Percentiles rank a stretch among this genome's conserved stretches.
Evolutionary conservation across 768 basidiomycete genomes (phyloP).

Genomic region (Phylloporus sp.): DNA sequence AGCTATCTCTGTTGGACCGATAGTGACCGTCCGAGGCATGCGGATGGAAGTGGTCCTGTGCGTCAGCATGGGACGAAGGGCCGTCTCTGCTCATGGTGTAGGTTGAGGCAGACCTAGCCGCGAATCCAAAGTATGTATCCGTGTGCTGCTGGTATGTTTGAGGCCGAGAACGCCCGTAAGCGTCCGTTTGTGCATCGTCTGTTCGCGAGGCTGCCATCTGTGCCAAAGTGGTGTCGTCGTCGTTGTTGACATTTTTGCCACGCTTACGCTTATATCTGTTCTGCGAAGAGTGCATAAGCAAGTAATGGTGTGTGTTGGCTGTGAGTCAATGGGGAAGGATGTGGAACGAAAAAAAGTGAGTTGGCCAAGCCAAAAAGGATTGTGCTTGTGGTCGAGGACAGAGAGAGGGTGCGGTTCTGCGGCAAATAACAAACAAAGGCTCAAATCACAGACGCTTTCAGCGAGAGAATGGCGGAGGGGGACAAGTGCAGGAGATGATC

Average conservation of each 20-base stretch:
- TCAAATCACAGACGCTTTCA: slow-evolving; percentile 30
- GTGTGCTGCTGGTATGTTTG: slow-evolving; percentile 36
- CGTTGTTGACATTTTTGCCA: slow-evolving; percentile 47
- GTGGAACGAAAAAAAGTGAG: slow-evolving; percentile 26
- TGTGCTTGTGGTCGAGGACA: slow-evolving; percentile 23
- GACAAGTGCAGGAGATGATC: slow-evolving; percentile 15
- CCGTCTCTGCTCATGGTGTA: slow-evolving; percentile 51
- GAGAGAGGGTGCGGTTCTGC: slow-evolving; percentile 16
- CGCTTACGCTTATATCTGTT: slow-evolving; percentile 49
- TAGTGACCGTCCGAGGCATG: slow-evolving; percentile 48
- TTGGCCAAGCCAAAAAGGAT: slow-evolving; percentile 27
- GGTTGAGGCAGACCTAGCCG: slow-evolving; percentile 40
- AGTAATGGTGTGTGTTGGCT: slow-evolving; percentile 16
- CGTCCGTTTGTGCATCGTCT: slow-evolving; percentile 51
- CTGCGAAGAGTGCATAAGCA: slow-evolving; percentile 38
- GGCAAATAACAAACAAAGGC: slow-evolving; percentile 31
- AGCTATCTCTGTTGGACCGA: slow-evolving; percentile 48
- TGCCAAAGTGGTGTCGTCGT: slow-evolving; percentile 39
- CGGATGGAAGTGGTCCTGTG: slow-evolving; percentile 40
- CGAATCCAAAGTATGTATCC: slow-evolving; percentile 45
- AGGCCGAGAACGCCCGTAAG: slow-evolving; percentile 52
- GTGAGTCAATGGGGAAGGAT: slow-evolving; percentile 16
- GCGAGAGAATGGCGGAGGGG: slow-evolving; percentile 16
- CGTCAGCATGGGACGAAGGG: slow-evolving; percentile 44
- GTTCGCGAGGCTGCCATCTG: slow-evolving; percentile 41